Conservation (phyloP, 805 yeast species). For the Kodamaea sagamina region DNA sequence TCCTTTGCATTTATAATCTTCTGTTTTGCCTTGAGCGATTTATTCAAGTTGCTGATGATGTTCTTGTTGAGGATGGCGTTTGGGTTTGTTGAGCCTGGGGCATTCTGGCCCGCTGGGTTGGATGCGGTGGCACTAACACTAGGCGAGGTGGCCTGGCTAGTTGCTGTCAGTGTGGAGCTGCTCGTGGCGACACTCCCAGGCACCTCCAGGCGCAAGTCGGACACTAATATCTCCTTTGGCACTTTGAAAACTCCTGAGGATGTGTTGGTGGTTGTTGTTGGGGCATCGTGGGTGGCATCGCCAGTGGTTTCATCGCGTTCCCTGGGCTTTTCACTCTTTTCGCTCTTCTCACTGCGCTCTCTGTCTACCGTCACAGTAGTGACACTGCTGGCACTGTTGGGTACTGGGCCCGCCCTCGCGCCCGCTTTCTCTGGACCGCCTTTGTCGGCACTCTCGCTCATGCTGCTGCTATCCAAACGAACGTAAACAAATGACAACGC, state of each 20-base stretch:
- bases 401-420: too few relatives aligned
- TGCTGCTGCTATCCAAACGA: too few relatives aligned
- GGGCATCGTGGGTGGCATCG: too few relatives aligned
- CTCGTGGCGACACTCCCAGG: neutral
- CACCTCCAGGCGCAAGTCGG: slow-evolving; percentile 1
- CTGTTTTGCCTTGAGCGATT: slow-evolving; percentile 45
- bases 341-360: too few relatives aligned
- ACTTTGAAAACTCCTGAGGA: slow-evolving; percentile 17
- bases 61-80: slow-evolving; percentile 24
- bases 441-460: too few relatives aligned
- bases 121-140: neutral
- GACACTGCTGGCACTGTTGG: too few relatives aligned
- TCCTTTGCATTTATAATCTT: slow-evolving; percentile 39
- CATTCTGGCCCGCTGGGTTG: slow-evolving; percentile 1
- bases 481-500: too few relatives aligned
- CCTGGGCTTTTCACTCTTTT: too few relatives aligned
- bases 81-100: too few relatives aligned
- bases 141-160: neutral
- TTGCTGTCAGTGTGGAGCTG: neutral
- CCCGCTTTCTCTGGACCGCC: too few relatives aligned
- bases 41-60: slow-evolving; percentile 43
- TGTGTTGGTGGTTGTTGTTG: slow-evolving; percentile 5
- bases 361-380: too few relatives aligned
- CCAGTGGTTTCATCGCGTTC: too few relatives aligned
- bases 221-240: slow-evolving; percentile 16